Conservation (phyloP, 371 early-diverging fungal species). For the Apophysomyces ossiformis region DNA sequence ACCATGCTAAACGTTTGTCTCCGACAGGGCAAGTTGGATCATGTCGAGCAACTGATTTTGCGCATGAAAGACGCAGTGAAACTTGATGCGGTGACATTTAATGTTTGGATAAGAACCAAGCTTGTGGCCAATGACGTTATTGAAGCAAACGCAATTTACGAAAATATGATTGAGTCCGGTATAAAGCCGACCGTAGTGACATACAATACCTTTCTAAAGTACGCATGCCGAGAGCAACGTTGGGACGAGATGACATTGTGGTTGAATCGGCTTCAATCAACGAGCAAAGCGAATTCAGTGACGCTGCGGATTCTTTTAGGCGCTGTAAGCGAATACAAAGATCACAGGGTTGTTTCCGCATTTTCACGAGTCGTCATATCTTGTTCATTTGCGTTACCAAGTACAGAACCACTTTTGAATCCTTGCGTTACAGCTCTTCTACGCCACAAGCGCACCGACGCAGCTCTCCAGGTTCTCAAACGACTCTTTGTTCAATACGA, state of each 20-base stretch:
- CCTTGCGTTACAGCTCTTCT: conserved; percentile 27
- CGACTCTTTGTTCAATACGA: conserved; percentile 19
- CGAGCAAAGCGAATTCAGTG: conserved; percentile 21
- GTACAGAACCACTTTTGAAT: conserved; percentile 21
- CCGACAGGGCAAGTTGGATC: conserved; percentile 20
- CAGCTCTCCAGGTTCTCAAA: conserved; percentile 29
- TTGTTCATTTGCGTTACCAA: background rate
- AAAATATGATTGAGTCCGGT: conserved; percentile 20
- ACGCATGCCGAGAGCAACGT: conserved; percentile 18
- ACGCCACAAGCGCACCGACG: conserved; percentile 25
- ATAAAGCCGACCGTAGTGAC: conserved; percentile 40
- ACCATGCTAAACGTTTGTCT: conserved; percentile 25
- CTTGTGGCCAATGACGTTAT: conserved; percentile 11
- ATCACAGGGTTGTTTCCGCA: conserved; percentile 20
- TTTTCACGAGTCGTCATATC: conserved; percentile 25
- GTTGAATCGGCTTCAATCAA: conserved; percentile 27
- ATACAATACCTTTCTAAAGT: conserved; percentile 41
- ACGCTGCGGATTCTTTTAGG: conserved; percentile 38
- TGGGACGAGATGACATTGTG: conserved; percentile 36
- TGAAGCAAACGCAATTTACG: conserved; percentile 18
- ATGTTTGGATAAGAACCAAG: conserved; percentile 31
- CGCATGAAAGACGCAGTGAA: conserved; percentile 27
- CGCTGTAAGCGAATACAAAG: conserved; percentile 16
- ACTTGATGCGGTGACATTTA: conserved; percentile 37
- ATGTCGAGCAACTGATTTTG: conserved; percentile 24